Evolutionary conservation across 225 moss, liverwort and hornwort genomes (phyloP), one percentile per base, ranked within the genome.

Genomic region (Pseudisothecium myosuroides): DNA sequence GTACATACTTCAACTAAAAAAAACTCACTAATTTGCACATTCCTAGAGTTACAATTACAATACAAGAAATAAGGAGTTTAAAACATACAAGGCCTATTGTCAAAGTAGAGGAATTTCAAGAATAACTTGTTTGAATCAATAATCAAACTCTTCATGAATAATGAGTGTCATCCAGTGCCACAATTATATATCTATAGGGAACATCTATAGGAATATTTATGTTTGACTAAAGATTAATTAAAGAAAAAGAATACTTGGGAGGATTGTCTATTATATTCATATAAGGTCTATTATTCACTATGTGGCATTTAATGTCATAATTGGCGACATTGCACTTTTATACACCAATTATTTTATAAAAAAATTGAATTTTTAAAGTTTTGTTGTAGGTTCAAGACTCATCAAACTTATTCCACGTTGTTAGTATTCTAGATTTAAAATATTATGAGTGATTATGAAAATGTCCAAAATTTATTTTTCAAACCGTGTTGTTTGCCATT

Each of bases 61-160:
- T 43, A 39, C 0, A 72, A 72, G 16, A 72, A 39, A 5, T 27
- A 16, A 43, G 10, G 10, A 9, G 3, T 72, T 72, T 5, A 43
- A 72, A 16, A 43, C 5, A 72, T 47, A 28, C 29, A 18, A 7
- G 74, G 17, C 17, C 45, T 16, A 43, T 16, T 73, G 28, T 29
- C 2, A 3, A 0, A 47, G 4, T 18, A 74, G 6, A 74, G 3
- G 29, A 29, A 4, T 11, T 12, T 41, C 4, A n/a, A 68, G 7
- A 7, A 69, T 23, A 39, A 14, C 7, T 23, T 23, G 4, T 39
- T 39, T 39, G 39, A 23, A 23, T 69, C 11, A n/a, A 23, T 39
- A 37, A 68, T 13, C 13, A 45, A 45, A 28, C 10, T 28, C 45
- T 16, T 43, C 10, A 10, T 73, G 10, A 17, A 73, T 6, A 73